Evolutionary conservation across 1,284 basidiomycete species (phyloP).

Genomic region (Malassezia obtusa): DNA sequence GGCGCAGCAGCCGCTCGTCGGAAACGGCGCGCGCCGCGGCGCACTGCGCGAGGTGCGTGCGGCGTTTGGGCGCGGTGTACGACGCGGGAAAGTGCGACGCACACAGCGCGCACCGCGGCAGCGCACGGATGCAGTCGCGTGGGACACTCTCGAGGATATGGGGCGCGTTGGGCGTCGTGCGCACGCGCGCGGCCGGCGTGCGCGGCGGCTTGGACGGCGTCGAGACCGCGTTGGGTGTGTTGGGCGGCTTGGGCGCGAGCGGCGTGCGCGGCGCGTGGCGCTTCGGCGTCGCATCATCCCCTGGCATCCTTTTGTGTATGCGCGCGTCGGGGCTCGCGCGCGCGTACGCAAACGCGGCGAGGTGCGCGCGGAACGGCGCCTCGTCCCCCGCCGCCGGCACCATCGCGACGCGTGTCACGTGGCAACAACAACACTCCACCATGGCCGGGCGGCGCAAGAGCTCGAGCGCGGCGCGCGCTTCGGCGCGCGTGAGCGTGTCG

Average conservation of each 20-base stretch:
- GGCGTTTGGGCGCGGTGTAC: slow-evolving; percentile 2
- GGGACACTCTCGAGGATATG: not conserved
- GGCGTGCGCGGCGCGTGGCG: too few species aligned
- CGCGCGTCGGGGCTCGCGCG: too few species aligned
- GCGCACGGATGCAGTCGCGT: not conserved
- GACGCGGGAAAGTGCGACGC: slow-evolving; percentile 1
- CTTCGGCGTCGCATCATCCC: too few species aligned
- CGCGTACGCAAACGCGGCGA: not conserved
- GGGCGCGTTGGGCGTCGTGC: not conserved
- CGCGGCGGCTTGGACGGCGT: too few species aligned
- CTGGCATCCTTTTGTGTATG: too few species aligned
- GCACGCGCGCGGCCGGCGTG: too few species aligned
- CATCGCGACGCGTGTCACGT: slow-evolving; percentile 5
- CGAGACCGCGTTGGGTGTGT: too few species aligned
- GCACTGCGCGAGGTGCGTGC: slow-evolving; percentile 8
- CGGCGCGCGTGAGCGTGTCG: not conserved
- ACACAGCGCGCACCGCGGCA: slow-evolving; percentile 10
- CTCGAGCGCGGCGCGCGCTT: not conserved
- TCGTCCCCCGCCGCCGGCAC: not conserved
- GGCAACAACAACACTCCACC: not conserved
- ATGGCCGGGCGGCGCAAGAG: not conserved
- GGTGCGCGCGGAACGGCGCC: not conserved
- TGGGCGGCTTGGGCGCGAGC: too few species aligned
- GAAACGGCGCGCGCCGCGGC: not conserved
- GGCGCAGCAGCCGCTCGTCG: not conserved